phyloP scores from a whole-genome alignment of 2,329 filamentous ascomycete genomes.

The Colletotrichum sp. region DNA sequence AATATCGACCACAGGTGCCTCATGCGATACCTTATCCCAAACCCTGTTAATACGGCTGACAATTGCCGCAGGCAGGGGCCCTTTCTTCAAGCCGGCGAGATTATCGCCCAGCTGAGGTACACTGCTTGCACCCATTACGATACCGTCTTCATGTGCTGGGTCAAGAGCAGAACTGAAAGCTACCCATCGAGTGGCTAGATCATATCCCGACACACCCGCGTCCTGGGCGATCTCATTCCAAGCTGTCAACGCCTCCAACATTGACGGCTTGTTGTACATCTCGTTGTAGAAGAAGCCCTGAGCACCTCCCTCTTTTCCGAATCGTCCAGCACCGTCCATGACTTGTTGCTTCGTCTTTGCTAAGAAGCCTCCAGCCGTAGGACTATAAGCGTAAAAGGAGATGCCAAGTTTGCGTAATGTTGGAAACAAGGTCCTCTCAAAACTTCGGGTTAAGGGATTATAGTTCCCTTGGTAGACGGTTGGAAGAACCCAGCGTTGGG shows the following conservation, averaged over 20 bases:
- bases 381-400: background rate
- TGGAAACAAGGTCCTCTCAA: background rate
- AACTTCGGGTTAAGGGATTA: background rate
- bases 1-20: background rate
- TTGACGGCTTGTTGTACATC: background rate
- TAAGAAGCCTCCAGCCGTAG: background rate
- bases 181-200: background rate
- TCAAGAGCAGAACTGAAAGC: background rate
- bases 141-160: background rate
- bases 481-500: background rate
- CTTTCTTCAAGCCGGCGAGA: background rate
- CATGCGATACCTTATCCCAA: background rate
- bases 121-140: background rate
- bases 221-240: background rate
- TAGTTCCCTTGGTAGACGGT: background rate
- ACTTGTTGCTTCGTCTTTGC: background rate
- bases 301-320: background rate
- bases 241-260: background rate
- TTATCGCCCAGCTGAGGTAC: background rate
- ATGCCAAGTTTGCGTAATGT: background rate
- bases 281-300: background rate
- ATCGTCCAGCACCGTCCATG: background rate
- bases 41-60: background rate
- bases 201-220: background rate
- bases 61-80: background rate